phyloP scores from a whole-genome alignment of 306 rosid genomes.

The Vicia faba region DNA sequence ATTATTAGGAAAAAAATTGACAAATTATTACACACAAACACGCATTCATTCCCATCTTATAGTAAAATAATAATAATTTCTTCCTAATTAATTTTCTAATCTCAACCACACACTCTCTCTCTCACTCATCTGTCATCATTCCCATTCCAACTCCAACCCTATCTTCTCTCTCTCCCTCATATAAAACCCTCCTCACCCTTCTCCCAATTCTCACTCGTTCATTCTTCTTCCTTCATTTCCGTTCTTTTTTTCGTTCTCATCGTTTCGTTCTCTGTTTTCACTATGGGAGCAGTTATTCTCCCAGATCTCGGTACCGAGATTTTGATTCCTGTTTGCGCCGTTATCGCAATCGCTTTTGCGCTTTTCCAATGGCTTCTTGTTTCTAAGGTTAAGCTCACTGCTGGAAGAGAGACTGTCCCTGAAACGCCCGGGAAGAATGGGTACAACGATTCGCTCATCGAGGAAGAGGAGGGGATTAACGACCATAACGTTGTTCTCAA shows the following conservation, averaged over 20 bases:
- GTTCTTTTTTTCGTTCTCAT: not conserved
- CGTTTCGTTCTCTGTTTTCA: not conserved
- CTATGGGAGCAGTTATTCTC: slow-evolving; percentile 70
- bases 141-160: slow-evolving; percentile 30
- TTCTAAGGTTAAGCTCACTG: slow-evolving; percentile 68
- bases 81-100: not conserved
- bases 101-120: slow-evolving; percentile 22
- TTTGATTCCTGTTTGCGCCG: slow-evolving; percentile 75
- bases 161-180: slow-evolving; percentile 29
- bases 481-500: slow-evolving; percentile 85
- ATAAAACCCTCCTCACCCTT: slow-evolving; percentile 31
- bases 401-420: slow-evolving; percentile 41
- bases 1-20: not conserved
- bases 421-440: slow-evolving; percentile 64
- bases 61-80: not conserved
- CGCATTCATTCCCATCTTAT: slow-evolving; percentile 14
- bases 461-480: slow-evolving; percentile 88
- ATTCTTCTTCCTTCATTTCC: not conserved
- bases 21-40: slow-evolving; percentile 31
- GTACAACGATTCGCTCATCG: slow-evolving; percentile 71
- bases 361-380: slow-evolving; percentile 76
- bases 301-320: slow-evolving; percentile 88
- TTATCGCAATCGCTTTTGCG: slow-evolving; percentile 75
- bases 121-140: slow-evolving; percentile 35
- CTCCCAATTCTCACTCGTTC: not conserved